Conservation (phyloP, 2,329 filamentous ascomycete genomes). For the Aschersonia sp. region DNA sequence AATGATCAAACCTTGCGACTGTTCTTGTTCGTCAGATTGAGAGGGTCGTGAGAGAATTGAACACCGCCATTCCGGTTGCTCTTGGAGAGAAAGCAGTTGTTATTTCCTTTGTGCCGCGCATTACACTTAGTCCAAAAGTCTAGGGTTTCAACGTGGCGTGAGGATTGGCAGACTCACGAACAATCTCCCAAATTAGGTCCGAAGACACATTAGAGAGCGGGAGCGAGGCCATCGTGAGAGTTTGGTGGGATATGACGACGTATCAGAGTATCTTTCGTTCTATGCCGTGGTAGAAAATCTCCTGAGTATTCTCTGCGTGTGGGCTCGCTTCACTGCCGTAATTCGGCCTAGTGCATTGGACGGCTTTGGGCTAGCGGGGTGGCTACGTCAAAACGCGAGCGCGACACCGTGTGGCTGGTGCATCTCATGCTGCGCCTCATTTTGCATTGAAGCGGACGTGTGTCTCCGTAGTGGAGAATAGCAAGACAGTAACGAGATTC, state of each 20-base stretch:
- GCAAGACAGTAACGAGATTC: too few relatives aligned
- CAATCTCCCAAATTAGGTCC: conserved; percentile 89
- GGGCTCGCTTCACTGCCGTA: conserved; percentile 22
- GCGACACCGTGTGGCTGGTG: neutral
- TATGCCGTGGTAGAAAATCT: conserved; percentile 9
- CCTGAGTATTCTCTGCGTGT: conserved; percentile 19
- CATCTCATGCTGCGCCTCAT: neutral
- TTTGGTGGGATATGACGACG: conserved; percentile 16
- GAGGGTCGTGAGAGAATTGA: conserved; percentile 84
- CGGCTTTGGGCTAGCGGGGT: neutral
- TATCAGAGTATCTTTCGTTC: neutral
- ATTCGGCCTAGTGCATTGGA: conserved; percentile 12
- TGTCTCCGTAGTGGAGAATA: too few relatives aligned
- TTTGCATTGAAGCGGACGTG: neutral
- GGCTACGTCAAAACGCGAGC: neutral
- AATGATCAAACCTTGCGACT: conserved; percentile 58
- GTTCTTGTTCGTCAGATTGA: conserved; percentile 89
- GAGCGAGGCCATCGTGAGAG: conserved; percentile 39
- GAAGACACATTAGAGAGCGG: conserved; percentile 61
- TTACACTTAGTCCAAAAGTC: neutral
- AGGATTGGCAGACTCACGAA: conserved; percentile 56
- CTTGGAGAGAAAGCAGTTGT: conserved; percentile 90
- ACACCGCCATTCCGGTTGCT: conserved; percentile 64
- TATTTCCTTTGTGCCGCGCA: conserved; percentile 45
- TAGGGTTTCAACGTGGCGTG: neutral